phyloP scores from a whole-genome alignment of 148 eudicot genomes.

The Diospyros lotus region DNA sequence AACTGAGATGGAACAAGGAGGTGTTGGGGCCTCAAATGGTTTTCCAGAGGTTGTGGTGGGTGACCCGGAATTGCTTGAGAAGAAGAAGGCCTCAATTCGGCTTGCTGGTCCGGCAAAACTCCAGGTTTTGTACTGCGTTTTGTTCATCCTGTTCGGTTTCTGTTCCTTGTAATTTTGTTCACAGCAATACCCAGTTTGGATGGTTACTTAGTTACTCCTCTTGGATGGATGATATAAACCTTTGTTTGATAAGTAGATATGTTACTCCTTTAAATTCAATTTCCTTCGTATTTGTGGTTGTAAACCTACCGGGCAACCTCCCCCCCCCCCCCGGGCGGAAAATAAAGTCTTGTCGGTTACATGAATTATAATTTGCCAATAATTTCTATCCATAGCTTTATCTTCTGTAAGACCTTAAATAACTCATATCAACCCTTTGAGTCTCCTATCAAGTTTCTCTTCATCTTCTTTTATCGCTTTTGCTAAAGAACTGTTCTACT shows the following conservation, averaged over 20 bases:
- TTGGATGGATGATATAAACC: neutral
- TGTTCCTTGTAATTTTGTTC: neutral
- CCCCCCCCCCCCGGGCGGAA: no score
- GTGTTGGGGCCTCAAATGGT: slow-evolving; percentile 13
- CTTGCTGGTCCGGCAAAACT: slow-evolving; percentile 57
- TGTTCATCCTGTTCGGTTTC: neutral
- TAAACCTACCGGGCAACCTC: no score
- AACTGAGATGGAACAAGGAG: slow-evolving; percentile 12
- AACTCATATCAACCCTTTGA: no score
- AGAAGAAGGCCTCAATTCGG: slow-evolving; percentile 58
- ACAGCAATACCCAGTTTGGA: neutral
- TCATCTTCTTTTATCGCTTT: no score
- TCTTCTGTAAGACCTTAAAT: no score
- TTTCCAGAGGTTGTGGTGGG: slow-evolving; percentile 35
- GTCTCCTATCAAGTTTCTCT: no score
- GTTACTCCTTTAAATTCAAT: neutral
- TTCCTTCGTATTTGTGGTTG: no score
- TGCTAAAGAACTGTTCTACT: no score
- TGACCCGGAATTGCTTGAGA: slow-evolving; percentile 38
- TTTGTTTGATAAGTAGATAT: neutral
- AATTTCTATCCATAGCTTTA: no score
- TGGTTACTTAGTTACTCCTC: neutral
- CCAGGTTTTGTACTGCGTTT: slow-evolving; percentile 41
- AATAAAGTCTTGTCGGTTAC: no score
- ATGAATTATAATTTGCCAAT: no score